These are phyloP conservation scores for Leccinum cinnamomeum DNA, from an alignment of 1,284 basidiomycete genomes.

Conservation along the genomic window DNA sequence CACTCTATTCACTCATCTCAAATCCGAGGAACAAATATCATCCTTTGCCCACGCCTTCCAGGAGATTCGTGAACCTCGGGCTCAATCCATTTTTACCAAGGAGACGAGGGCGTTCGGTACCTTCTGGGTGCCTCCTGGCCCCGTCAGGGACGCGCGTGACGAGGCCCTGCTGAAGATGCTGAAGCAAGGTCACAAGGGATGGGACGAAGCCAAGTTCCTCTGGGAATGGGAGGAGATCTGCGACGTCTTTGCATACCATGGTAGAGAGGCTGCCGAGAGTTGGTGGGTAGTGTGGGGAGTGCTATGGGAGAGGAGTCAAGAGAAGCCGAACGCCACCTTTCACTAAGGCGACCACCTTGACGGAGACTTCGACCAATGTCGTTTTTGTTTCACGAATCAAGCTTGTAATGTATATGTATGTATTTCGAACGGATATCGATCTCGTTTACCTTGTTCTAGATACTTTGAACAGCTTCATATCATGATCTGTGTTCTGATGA, in stretches of 20 bases:
- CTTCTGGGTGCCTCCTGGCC: conserved; percentile 40
- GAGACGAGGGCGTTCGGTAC: conserved; percentile 26
- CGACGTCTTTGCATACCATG: conserved; percentile 46
- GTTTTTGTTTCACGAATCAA: conserved; percentile 1
- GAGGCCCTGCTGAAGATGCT: conserved; percentile 34
- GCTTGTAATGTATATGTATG: not conserved
- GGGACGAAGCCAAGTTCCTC: conserved; percentile 32
- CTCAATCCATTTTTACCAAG: conserved; percentile 26
- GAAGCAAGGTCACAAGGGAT: conserved; percentile 30
- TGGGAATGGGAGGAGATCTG: conserved; percentile 46
- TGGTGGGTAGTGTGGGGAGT: conserved; percentile 50
- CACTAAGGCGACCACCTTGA: conserved; percentile 4
- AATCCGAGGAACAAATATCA: conserved; percentile 40
- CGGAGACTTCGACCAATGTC: conserved; percentile 1
- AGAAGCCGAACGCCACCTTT: conserved; percentile 1
- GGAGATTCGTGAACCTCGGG: conserved; percentile 42
- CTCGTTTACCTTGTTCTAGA: not conserved
- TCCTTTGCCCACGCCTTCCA: conserved; percentile 44
- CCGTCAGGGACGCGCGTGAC: conserved; percentile 41
- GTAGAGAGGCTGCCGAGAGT: conserved; percentile 44
- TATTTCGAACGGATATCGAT: not conserved
- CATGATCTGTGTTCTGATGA: not conserved
- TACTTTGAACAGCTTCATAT: not conserved
- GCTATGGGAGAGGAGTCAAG: conserved; percentile 36
- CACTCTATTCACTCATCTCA: conserved; percentile 44